These are phyloP conservation scores for Ambrosia trifida DNA, from an alignment of 129 eudicot species.

Conservation along the genomic window DNA sequence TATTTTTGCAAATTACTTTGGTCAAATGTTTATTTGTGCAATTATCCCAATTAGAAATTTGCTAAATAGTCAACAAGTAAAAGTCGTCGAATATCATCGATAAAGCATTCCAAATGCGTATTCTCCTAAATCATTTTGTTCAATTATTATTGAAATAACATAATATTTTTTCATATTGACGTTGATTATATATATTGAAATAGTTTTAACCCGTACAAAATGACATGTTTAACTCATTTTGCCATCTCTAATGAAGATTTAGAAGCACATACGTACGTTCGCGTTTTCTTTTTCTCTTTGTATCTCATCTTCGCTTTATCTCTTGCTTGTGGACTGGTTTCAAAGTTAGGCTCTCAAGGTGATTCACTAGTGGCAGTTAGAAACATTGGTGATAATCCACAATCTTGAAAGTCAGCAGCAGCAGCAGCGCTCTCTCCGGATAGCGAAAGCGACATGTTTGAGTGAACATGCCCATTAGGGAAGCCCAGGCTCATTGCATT, in stretches of 20 bases:
- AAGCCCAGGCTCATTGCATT: constrained; percentile 42
- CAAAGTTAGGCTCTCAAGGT: constrained; percentile 59
- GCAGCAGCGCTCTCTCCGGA: constrained; percentile 50
- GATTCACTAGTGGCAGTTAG: constrained; percentile 47
- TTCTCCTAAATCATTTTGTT: no score
- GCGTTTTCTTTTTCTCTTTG: constrained; percentile 71
- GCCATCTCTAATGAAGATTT: not conserved
- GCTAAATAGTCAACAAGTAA: no score
- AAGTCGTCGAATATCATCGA: no score
- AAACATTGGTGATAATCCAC: constrained; percentile 60
- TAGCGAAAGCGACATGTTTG: constrained; percentile 45
- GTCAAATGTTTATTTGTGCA: no score
- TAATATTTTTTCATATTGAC: no score
- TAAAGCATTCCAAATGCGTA: no score
- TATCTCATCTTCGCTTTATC: constrained; percentile 86
- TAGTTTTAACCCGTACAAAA: no score
- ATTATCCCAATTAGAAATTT: no score
- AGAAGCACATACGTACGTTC: constrained; percentile 49
- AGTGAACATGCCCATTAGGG: constrained; percentile 38
- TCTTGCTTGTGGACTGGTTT: constrained; percentile 65
- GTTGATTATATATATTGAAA: no score
- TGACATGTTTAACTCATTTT: not conserved
- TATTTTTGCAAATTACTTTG: no score
- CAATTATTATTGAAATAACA: no score
- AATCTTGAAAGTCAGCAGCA: constrained; percentile 59